Evolutionary conservation across 2,329 filamentous ascomycete genomes (phyloP).

Genomic region (Pestalotiopsis sp.): DNA sequence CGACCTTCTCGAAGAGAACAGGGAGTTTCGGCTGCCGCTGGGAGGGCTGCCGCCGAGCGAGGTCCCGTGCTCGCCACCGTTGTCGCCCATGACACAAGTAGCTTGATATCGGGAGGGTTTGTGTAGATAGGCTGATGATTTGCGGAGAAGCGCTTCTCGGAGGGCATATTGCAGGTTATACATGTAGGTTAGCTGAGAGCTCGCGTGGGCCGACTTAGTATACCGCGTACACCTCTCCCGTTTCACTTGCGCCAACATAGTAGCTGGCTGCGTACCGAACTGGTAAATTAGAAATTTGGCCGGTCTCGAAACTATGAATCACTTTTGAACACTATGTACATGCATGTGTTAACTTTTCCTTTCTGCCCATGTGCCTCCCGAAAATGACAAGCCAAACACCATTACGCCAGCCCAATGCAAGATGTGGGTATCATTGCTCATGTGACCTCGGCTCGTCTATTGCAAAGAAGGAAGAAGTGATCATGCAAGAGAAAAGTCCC

Average conservation of each 20-base stretch:
- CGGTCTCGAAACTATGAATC: no score
- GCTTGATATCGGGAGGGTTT: not conserved
- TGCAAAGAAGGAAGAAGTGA: not conserved
- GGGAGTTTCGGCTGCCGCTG: not conserved
- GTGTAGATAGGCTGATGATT: not conserved
- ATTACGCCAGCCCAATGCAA: constrained; percentile 7
- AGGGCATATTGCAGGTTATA: no score
- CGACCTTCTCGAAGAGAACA: constrained; percentile 21
- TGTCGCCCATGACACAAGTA: not conserved
- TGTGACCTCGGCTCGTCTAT: not conserved
- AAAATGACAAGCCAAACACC: not conserved
- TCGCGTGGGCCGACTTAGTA: no score
- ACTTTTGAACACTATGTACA: no score
- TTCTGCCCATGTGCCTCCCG: no score
- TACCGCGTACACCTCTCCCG: no score
- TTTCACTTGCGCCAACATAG: no score
- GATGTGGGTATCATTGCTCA: constrained; percentile 5
- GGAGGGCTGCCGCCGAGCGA: not conserved
- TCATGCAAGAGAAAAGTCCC: constrained; percentile 70
- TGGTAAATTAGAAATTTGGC: no score
- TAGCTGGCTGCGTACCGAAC: no score
- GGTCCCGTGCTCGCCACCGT: not conserved
- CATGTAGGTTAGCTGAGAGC: no score
- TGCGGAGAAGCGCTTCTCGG: no score
- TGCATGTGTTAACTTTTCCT: no score